Evolutionary conservation across 345 rosid genomes (phyloP), one percentile per base, ranked within the genome.

Genomic region (Corchorus olitorius): DNA sequence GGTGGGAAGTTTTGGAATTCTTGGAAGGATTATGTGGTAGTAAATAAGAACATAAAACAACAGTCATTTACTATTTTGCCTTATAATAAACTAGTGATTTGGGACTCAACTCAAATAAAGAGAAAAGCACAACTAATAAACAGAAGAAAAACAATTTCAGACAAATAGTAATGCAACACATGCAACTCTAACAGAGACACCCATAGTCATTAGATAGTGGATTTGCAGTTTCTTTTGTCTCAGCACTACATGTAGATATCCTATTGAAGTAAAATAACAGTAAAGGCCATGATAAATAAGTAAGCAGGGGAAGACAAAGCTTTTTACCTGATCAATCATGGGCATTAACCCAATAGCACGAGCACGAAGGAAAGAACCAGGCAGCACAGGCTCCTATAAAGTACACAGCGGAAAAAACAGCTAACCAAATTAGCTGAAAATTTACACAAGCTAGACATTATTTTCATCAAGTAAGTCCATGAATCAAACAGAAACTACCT

Each of bases 321-420:
- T 35, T 45, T 43, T 82, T 73, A 90, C 99, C 93, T 96, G 99
- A 77, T 96, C 99, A 73, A 96, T 84, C 99, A 96, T 91, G 45
- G 98, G 99, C 99, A 96, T 96, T 80, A 96, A 77, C 52, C 99
- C 99, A 81, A 96, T 92, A 72, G 99, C 99, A 81, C 97, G 97
- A 39, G 97, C 97, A 79, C 97, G 97, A 52, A 96, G 97, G 88
- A 91, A 96, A 37, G 94, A 77, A 76, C 98, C 99, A 22, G 98
- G 93, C 72, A 91, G 81, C 81, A 96, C 92, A 61, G 97, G 99
- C 86, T 96, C 99, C 98, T 96, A 72, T 39, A 58, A 22, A 50
- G 59, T 16, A 63, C 43, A 80, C 39, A 80, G 22, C 41, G 27
- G 66, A 53, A 77, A 33, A 66, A 76, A 14, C 74, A 67, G 33